phyloP scores from a whole-genome alignment of 306 rosid genomes.

The Vachellia pachyceras region DNA sequence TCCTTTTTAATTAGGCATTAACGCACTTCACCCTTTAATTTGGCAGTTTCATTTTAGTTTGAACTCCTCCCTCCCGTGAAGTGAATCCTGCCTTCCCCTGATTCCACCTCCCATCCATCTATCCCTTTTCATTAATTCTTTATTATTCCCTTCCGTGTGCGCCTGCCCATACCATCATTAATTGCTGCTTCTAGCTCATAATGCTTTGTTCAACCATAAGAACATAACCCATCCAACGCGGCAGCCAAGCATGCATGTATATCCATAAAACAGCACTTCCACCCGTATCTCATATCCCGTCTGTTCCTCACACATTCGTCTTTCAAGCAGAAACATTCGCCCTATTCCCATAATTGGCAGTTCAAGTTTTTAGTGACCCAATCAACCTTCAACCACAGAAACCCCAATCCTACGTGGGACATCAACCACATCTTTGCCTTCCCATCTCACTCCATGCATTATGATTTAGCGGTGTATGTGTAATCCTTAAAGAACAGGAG shows the following conservation, averaged over 20 bases:
- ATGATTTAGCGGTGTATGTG: too few species aligned
- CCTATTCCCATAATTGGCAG: neutral
- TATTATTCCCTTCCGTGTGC: too few species aligned
- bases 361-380: neutral
- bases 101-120: constrained; percentile 53
- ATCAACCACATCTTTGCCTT: too few species aligned
- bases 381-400: neutral
- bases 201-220: too few species aligned
- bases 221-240: neutral
- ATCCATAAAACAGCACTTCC: neutral
- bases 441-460: too few species aligned
- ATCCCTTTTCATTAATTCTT: neutral
- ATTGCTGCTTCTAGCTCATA: too few species aligned
- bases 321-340: neutral
- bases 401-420: too few species aligned
- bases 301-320: neutral
- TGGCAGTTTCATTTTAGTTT: constrained; percentile 41
- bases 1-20: constrained; percentile 51
- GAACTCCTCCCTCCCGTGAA: constrained; percentile 41
- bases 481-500: too few species aligned
- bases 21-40: constrained; percentile 55
- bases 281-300: neutral
- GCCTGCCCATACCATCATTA: too few species aligned
- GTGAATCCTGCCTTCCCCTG: constrained; percentile 57
- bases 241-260: neutral